phyloP scores from a whole-genome alignment of 2,329 filamentous ascomycete species.

The Colletotrichum chlorophyti region DNA sequence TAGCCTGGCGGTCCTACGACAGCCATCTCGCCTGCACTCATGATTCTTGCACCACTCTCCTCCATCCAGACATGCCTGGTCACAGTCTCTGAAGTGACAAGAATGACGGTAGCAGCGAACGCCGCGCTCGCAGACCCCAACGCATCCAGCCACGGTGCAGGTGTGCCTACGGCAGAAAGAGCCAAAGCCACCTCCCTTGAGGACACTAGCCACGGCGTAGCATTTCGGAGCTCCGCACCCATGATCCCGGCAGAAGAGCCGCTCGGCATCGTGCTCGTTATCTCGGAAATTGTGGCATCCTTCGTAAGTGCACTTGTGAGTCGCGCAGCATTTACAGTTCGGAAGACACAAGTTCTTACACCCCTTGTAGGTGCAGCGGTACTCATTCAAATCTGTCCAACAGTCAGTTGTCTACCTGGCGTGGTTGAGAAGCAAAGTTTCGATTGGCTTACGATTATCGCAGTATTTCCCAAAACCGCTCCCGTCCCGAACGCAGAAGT shows the following conservation, averaged over 20 bases:
- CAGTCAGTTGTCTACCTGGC: neutral
- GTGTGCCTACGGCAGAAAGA: conserved; percentile 22
- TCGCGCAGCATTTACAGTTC: neutral
- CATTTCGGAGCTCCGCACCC: conserved; percentile 10
- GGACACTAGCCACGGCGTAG: conserved; percentile 13
- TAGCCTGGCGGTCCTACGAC: neutral
- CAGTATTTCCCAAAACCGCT: conserved; percentile 12
- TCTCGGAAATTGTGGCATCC: conserved; percentile 18
- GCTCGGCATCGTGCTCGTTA: conserved; percentile 8
- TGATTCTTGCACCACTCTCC: conserved; percentile 17
- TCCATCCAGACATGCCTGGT: neutral
- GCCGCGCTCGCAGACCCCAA: conserved; percentile 3
- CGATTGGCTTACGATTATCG: conserved; percentile 11
- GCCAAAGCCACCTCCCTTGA: neutral
- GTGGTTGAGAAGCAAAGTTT: rapidly evolving
- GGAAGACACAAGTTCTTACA: neutral
- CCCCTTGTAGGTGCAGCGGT: conserved; percentile 9
- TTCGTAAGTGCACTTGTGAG: conserved; percentile 22
- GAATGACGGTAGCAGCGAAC: conserved; percentile 7
- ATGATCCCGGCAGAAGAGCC: conserved; percentile 18
- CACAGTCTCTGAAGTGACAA: conserved; percentile 15
- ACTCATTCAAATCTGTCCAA: conserved; percentile 1
- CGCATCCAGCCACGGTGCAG: conserved; percentile 10
- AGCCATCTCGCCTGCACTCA: conserved; percentile 13
- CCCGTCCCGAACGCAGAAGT: neutral